Evolutionary conservation across 805 yeast genomes (phyloP).

Genomic region (Kodamaea lidongshanica): DNA sequence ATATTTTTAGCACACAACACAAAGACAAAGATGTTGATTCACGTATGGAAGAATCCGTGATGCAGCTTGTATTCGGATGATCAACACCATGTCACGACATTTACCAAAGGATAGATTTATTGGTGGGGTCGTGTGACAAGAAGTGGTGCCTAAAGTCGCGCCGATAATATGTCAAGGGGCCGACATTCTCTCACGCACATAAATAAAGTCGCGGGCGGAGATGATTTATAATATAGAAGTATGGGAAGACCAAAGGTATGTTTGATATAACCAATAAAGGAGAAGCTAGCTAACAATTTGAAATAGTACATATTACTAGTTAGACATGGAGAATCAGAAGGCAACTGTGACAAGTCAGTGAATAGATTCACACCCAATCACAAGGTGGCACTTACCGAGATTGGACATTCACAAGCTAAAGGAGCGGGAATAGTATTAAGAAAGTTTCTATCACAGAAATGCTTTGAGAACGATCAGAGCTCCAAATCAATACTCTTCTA

Average conservation of each 20-base stretch:
- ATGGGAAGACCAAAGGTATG: slow-evolving; percentile 33
- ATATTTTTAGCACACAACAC: too few species aligned
- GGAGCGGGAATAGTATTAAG: slow-evolving; percentile 52
- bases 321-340: slow-evolving; percentile 91
- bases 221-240: neutral
- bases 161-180: too few species aligned
- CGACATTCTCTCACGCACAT: too few species aligned
- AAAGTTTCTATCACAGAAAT: slow-evolving; percentile 32
- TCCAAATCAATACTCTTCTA: slow-evolving; percentile 55
- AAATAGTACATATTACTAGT: slow-evolving; percentile 70
- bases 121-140: too few species aligned
- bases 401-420: slow-evolving; percentile 61
- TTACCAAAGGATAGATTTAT: too few species aligned
- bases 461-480: slow-evolving; percentile 21
- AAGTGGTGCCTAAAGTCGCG: too few species aligned
- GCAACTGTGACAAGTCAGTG: slow-evolving; percentile 79
- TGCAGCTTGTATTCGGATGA: too few species aligned
- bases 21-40: too few species aligned
- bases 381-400: slow-evolving; percentile 61
- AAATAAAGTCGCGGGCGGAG: too few species aligned
- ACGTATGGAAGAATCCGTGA: too few species aligned
- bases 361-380: slow-evolving; percentile 79
- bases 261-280: slow-evolving; percentile 3
- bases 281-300: slow-evolving; percentile 5
- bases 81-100: too few species aligned